Base-by-base conservation (phyloP, 352 stramenopile species). In the Globisporangium cylindrosporum region DNA sequence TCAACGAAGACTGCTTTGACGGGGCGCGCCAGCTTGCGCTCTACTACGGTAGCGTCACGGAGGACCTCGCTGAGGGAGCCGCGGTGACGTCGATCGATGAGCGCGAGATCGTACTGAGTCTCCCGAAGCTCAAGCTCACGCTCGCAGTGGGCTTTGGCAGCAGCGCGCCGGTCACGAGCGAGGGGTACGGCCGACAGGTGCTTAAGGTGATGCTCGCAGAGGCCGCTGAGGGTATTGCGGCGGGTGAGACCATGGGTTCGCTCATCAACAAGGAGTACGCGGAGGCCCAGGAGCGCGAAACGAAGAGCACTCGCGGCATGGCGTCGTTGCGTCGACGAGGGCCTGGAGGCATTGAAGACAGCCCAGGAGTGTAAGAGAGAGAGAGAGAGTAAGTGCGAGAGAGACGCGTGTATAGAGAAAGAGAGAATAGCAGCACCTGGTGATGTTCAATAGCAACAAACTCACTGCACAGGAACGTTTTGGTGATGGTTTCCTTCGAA, bases 101-200 rank as follows among this genome's bases (percentile, higher is more conserved):
- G 75, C 82, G 79, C n/a, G 87, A 95, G 59, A 64, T 95, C 2
- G 73, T 93, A 10, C 57, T 95, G 59, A 87, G 72, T 24, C 71
- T 95, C 9, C 87, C 87, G 22, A 92, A 93, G 73, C 81, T 95
- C 73, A 92, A 91, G 75, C 68, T 95, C 64, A 95, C 87, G 64
- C 79, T 95, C 10, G 87, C 82, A 4, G 84, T 95, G 32, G 87
- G 87, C n/a, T 95, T 95, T 63, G 87, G 85, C 34, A 85, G 75
- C 69, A 93, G 84, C 38, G 84, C 81, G 0, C 88, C 88, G 1
- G 77, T 95, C 12, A 84, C 88, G 6, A 84, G 76, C 53, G 88
- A 93, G 59, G 85, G 87, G 0, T 93, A 93, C 60, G 86, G 85
- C 5, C 76, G 77, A 15, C 75, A 84, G 20, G 88, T 95, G 53